phyloP scores from a whole-genome alignment of 345 rosid genomes.

The Trapa incisa region DNA sequence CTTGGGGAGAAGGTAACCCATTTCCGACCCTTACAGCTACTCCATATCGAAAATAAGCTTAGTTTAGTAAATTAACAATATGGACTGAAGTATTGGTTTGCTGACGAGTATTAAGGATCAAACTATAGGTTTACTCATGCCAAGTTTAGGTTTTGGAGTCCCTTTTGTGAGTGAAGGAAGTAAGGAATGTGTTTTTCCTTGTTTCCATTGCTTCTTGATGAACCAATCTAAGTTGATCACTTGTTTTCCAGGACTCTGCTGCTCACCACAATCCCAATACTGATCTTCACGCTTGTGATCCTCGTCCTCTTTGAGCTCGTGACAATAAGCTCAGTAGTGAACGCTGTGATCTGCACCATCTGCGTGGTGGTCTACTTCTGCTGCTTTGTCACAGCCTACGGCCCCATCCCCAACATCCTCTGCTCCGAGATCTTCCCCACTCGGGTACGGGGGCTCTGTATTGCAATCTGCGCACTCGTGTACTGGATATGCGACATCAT shows the following conservation, averaged over 20 bases:
- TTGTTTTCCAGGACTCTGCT: constrained; percentile 47
- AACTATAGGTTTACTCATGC: too few relatives aligned
- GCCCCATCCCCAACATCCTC: constrained; percentile 90
- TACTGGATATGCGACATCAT: constrained; percentile 83
- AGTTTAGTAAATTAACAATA: too few relatives aligned
- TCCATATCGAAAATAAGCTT: too few relatives aligned
- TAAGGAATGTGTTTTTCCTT: too few relatives aligned
- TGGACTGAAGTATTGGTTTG: too few relatives aligned
- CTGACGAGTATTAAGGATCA: too few relatives aligned
- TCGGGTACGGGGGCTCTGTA: constrained; percentile 93
- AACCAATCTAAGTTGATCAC: too few relatives aligned
- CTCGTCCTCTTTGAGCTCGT: constrained; percentile 50
- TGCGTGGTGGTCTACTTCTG: constrained; percentile 84
- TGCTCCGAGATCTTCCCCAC: constrained; percentile 99
- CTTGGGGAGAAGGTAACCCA: constrained; percentile 71
- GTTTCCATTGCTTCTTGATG: too few relatives aligned
- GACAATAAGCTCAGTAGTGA: constrained; percentile 34
- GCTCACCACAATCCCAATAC: constrained; percentile 76
- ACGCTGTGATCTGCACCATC: constrained; percentile 61
- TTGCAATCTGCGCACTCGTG: constrained; percentile 73
- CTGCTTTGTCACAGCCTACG: constrained; percentile 74
- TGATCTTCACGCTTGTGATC: constrained; percentile 44
- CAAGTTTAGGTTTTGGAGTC: too few relatives aligned
- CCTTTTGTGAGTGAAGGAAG: too few relatives aligned
- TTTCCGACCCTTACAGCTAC: too few relatives aligned